Base-by-base conservation (phyloP, 140 eudicot species). In the Senecio squalidus region DNA sequence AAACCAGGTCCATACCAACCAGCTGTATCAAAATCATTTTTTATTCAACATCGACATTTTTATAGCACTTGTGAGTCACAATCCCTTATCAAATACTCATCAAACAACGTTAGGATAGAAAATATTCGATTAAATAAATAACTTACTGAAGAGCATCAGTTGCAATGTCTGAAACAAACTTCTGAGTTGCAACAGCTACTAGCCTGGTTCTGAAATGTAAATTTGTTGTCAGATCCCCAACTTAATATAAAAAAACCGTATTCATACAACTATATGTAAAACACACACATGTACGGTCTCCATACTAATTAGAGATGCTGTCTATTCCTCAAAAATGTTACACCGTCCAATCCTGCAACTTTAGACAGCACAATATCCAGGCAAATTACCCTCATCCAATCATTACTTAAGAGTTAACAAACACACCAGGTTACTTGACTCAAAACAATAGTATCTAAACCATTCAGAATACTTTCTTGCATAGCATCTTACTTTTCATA, bases 111-210 rank as follows among this genome's bases (percentile, higher is more conserved):
- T 0, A 54, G 23, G 18, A 17, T 8, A 54, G 1, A 4, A 54
- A 16, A 27, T 6, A 18, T 13, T 30, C 29, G 41, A 54, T 15
- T 33, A 31, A 20, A 15, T n/a, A 5, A 30, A 63, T 24, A 66
- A 69, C 88, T 57, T 85, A 83, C 95, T 90, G 97, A 59, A 90
- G 95, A 55, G 97, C 87, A 59, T 90, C 95, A 30, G 80, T 80
- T 5, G 97, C 95, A 33, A 80, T 76, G 57, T 90, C 97, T 8
- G 95, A 75, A 17, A 90, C 76, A 31, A 90, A 90, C 72, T 90
- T 90, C 84, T 90, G 97, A n/a, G 97, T 77, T 27, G 97, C 95
- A 68, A 89, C 94, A 14, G 97, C 95, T 14, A 90, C 95, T 60
- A 90, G 83, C 77, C 97, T 80, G 22, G 82, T 82, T 74, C 95